Evolutionary conservation across 306 rosid species (phyloP).

Genomic region (Psophocarpus tetragonolobus): DNA sequence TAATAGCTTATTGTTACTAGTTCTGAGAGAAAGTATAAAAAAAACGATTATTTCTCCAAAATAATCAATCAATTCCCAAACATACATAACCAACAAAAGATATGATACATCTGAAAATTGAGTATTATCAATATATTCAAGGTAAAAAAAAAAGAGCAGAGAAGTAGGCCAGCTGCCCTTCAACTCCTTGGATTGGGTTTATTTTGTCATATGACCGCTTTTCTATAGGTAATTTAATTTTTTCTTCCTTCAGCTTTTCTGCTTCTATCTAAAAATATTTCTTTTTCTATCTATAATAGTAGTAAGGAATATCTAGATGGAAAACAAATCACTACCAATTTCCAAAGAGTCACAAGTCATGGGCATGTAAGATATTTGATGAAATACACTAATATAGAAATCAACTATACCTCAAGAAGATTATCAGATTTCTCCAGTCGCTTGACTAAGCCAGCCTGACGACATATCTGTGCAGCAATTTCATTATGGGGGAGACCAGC

Average conservation of each 20-base stretch:
- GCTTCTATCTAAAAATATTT: conserved; percentile 6
- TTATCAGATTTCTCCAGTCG: conserved; percentile 86
- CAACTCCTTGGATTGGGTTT: not conserved
- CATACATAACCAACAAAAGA: not conserved
- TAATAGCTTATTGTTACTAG: not conserved
- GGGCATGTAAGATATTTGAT: conserved; percentile 17
- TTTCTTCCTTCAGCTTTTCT: conserved; percentile 10
- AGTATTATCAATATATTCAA: not conserved
- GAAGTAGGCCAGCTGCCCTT: not conserved
- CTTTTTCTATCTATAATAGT: not conserved
- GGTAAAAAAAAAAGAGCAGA: not conserved
- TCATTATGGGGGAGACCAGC: conserved; percentile 99
- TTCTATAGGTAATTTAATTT: not conserved
- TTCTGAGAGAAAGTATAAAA: not conserved
- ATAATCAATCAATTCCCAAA: not conserved
- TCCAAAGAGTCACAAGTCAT: conserved; percentile 6
- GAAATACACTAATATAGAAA: conserved; percentile 5
- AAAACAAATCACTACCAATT: conserved; percentile 3
- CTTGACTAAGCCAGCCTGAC: conserved; percentile 99
- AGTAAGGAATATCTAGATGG: conserved; percentile 12
- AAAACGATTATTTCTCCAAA: not conserved
- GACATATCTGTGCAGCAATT: conserved; percentile 99
- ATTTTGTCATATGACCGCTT: conserved; percentile 4
- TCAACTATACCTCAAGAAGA: conserved; percentile 81
- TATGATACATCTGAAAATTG: not conserved